These are phyloP conservation scores for Capronia coronata DNA, from an alignment of 2,329 filamentous ascomycete genomes.

Conservation along the genomic window DNA sequence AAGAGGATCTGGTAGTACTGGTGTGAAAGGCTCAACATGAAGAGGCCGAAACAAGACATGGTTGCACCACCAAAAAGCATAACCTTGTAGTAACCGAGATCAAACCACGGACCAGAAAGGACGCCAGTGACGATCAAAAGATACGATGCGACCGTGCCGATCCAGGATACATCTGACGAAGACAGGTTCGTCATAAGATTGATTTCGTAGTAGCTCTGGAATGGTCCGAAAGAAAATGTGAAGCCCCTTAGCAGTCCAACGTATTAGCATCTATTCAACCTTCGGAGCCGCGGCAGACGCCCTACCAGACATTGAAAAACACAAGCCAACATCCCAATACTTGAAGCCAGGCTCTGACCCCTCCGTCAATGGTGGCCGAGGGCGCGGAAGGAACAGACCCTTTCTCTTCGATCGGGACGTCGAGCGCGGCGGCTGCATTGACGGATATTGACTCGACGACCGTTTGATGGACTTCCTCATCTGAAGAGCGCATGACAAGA, in stretches of 20 bases:
- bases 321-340: constrained; percentile 76
- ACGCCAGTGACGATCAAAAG: constrained; percentile 77
- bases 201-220: constrained; percentile 69
- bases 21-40: constrained; percentile 66
- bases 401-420: constrained; percentile 12
- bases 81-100: constrained; percentile 69
- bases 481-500: constrained; percentile 8
- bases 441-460: constrained; percentile 10
- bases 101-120: constrained; percentile 81
- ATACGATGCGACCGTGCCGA: constrained; percentile 78
- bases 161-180: constrained; percentile 72
- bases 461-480: constrained; percentile 7
- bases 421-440: constrained; percentile 2
- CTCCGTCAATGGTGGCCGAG: constrained; percentile 61
- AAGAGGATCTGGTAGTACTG: constrained; percentile 83
- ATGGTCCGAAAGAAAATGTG: constrained; percentile 49
- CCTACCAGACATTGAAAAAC: constrained; percentile 66
- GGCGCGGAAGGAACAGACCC: constrained; percentile 10
- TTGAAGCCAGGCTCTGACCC: constrained; percentile 69
- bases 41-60: constrained; percentile 55
- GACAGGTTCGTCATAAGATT: constrained; percentile 66
- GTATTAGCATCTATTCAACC: neutral
- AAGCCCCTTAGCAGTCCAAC: constrained; percentile 18
- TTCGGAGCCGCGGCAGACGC: constrained; percentile 54
- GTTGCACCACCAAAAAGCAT: constrained; percentile 64